Evolutionary conservation across 2,329 filamentous ascomycete genomes (phyloP).

Genomic region (Westerdykella aurantiaca): DNA sequence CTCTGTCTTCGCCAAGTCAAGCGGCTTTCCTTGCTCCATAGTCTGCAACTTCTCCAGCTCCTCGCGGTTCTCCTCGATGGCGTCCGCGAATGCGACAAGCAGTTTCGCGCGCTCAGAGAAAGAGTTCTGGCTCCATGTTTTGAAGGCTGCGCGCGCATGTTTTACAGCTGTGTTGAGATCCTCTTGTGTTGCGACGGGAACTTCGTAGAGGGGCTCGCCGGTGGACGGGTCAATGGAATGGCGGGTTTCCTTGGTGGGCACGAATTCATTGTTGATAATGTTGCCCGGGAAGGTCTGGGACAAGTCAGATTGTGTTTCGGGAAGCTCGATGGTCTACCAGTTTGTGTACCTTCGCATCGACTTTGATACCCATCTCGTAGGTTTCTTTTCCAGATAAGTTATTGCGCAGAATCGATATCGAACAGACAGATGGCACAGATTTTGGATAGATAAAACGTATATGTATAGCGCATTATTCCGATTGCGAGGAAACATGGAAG

Average conservation of each 20-base stretch:
- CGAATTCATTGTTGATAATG: conserved; percentile 45
- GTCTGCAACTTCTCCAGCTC: conserved; percentile 19
- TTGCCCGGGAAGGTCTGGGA: conserved; percentile 31
- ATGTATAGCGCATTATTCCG: too few species aligned
- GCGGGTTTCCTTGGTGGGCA: conserved; percentile 38
- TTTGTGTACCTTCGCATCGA: neutral
- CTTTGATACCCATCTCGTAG: neutral
- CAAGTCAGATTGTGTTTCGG: neutral
- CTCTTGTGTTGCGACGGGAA: conserved; percentile 42
- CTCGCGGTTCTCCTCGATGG: conserved; percentile 15
- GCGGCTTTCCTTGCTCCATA: conserved; percentile 22
- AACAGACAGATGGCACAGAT: too few species aligned
- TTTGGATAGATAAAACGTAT: too few species aligned
- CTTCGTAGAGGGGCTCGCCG: conserved; percentile 41
- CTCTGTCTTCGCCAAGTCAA: conserved; percentile 7
- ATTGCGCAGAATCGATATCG: neutral
- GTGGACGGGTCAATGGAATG: conserved; percentile 48
- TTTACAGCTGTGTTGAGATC: conserved; percentile 41
- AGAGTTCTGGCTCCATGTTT: conserved; percentile 36
- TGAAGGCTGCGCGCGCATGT: conserved; percentile 33
- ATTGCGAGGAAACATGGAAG: too few species aligned
- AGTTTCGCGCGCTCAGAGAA: conserved; percentile 15
- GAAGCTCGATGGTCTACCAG: neutral
- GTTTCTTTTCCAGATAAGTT: neutral
- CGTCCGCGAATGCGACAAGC: conserved; percentile 16